These are phyloP conservation scores for Fonsecaea pedrosoi DNA, from an alignment of 2,329 filamentous ascomycete genomes.

Conservation along the genomic window DNA sequence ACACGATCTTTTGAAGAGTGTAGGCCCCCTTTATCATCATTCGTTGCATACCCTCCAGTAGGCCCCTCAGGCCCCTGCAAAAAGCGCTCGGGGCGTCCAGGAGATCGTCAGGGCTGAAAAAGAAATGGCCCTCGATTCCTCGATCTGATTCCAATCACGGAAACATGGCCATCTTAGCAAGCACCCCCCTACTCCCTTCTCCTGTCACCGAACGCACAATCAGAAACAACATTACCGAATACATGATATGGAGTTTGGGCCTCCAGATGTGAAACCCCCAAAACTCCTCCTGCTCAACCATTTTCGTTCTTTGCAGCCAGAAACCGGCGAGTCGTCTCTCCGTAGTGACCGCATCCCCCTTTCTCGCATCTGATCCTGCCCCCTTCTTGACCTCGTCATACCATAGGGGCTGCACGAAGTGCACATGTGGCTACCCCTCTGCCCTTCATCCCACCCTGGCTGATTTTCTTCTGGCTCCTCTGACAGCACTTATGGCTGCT, in stretches of 20 bases:
- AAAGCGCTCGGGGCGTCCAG: neutral
- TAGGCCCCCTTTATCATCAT: neutral
- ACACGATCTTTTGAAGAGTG: constrained; percentile 9
- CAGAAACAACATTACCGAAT: constrained; percentile 6
- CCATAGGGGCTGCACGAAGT: constrained; percentile 8
- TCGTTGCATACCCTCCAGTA: constrained; percentile 6
- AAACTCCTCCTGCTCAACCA: neutral
- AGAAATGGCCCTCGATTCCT: constrained; percentile 4
- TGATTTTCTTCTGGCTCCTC: neutral
- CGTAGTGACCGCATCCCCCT: neutral
- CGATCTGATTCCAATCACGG: constrained; percentile 9
- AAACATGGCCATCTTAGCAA: constrained; percentile 17
- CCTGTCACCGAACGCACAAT: constrained; percentile 18
- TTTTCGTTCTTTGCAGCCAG: too few species aligned
- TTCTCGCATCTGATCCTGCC: neutral
- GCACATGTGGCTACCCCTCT: neutral
- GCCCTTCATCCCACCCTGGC: constrained; percentile 12
- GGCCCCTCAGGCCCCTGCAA: neutral
- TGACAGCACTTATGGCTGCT: constrained; percentile 2
- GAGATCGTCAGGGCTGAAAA: constrained; percentile 18
- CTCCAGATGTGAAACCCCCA: neutral
- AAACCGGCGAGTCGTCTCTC: neutral
- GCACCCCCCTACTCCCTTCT: neutral
- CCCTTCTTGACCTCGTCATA: constrained; percentile 9
- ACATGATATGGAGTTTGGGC: neutral